A percentile compares a stretch with the other conserved stretches of the same genome.
Evolutionary conservation across 2,329 filamentous ascomycete species (phyloP).

Genomic region (Pseudonectria buxi): DNA sequence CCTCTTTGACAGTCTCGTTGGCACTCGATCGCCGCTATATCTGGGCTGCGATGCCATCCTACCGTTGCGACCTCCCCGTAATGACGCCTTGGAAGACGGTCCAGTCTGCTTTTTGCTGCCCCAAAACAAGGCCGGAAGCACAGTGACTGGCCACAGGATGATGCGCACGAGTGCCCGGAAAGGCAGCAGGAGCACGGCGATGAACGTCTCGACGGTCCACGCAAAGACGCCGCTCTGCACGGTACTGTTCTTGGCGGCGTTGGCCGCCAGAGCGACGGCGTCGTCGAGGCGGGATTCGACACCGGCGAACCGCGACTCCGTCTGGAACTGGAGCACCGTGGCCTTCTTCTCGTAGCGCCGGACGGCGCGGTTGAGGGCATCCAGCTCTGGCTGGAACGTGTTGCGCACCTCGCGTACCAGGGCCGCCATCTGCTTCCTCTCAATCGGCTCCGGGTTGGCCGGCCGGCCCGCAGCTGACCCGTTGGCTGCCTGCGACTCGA

Average conservation of each 20-base stretch:
- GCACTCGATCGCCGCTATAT: constrained; percentile 31
- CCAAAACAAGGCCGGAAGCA: constrained; percentile 28
- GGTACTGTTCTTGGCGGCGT: constrained; percentile 52
- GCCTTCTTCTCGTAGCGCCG: constrained; percentile 87
- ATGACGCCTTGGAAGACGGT: constrained; percentile 13
- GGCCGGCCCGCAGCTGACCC: constrained; percentile 20
- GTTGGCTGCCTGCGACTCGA: constrained; percentile 49
- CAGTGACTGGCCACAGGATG: constrained; percentile 37
- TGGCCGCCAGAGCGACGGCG: constrained; percentile 72
- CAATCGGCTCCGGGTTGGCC: constrained; percentile 25
- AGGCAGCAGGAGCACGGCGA: constrained; percentile 34
- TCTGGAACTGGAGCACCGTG: constrained; percentile 66
- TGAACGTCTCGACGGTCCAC: constrained; percentile 32
- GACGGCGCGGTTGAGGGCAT: constrained; percentile 81
- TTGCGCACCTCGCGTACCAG: constrained; percentile 54
- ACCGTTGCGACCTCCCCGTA: constrained; percentile 16
- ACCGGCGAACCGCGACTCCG: constrained; percentile 65
- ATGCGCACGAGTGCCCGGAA: constrained; percentile 34
- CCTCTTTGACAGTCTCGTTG: constrained; percentile 26
- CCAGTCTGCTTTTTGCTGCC: constrained; percentile 25
- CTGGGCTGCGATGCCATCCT: constrained; percentile 22
- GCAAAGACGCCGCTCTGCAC: constrained; percentile 30
- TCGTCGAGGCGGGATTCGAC: constrained; percentile 69
- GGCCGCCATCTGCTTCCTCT: constrained; percentile 35
- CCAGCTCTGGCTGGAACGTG: constrained; percentile 70